Evolutionary conservation across 345 rosid species (phyloP).

Genomic region (Triadica sebifera): DNA sequence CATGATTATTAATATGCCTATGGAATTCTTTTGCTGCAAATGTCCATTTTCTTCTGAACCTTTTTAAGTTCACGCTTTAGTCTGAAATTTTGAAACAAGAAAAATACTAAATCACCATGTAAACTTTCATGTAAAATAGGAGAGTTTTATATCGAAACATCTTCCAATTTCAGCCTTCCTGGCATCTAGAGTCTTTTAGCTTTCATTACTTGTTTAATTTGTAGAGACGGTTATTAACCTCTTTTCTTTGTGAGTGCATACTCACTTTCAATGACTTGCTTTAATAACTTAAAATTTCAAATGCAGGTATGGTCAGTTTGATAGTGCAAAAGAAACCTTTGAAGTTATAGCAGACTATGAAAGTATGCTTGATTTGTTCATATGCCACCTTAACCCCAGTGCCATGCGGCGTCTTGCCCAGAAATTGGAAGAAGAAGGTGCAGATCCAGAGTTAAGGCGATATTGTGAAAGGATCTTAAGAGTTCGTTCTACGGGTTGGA

Average conservation of each 20-base stretch:
- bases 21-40: neutral
- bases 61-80: neutral
- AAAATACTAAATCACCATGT: neutral
- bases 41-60: neutral
- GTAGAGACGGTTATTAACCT: neutral
- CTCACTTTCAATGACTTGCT: neutral
- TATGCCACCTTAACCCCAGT: constrained; percentile 98
- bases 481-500: constrained; percentile 94
- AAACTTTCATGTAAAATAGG: no score
- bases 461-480: constrained; percentile 92
- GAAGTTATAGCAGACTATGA: constrained; percentile 94
- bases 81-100: no score
- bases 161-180: neutral
- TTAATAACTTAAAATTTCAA: constrained; percentile 17
- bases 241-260: neutral
- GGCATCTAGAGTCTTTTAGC: neutral
- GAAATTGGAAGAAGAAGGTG: constrained; percentile 88
- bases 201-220: neutral
- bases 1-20: neutral
- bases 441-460: constrained; percentile 83
- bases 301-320: constrained; percentile 94
- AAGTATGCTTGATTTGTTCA: constrained; percentile 90
- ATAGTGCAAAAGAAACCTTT: constrained; percentile 92
- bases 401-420: constrained; percentile 98
- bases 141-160: neutral